These are phyloP conservation scores for Excoecaria cochinchinensis DNA, from an alignment of 345 rosid species.

Conservation along the genomic window DNA sequence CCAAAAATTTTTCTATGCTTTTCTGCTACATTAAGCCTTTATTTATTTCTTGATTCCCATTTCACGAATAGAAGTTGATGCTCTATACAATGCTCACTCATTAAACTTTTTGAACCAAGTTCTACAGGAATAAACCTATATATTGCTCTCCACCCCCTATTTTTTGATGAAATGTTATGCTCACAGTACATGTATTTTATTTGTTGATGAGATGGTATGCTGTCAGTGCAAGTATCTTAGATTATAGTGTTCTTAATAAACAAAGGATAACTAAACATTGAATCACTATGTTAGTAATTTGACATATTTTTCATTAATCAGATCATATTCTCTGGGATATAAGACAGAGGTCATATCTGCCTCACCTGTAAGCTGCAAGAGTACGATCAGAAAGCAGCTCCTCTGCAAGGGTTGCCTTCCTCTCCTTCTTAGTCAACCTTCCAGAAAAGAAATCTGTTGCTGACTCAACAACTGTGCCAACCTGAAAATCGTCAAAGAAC, in stretches of 20 bases:
- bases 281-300: neutral
- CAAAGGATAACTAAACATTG: neutral
- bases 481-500: slow-evolving; percentile 39
- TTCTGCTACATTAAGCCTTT: neutral
- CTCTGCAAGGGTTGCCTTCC: slow-evolving; percentile 74
- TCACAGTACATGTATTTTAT: neutral
- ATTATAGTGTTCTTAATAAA: neutral
- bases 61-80: neutral
- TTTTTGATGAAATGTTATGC: neutral
- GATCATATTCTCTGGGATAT: neutral
- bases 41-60: neutral
- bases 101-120: neutral
- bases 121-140: neutral
- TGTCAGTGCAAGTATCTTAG: neutral
- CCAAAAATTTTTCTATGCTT: neutral
- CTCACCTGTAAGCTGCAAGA: slow-evolving; percentile 62
- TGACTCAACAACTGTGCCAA: slow-evolving; percentile 79
- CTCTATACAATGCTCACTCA: neutral
- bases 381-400: slow-evolving; percentile 68
- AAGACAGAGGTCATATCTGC: neutral
- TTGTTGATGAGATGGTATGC: neutral
- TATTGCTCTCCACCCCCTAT: neutral
- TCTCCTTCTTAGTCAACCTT: slow-evolving; percentile 81
- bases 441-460: slow-evolving; percentile 55
- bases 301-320: neutral